Evolutionary conservation across 148 eudicot species (phyloP).

Genomic region (Mesembryanthemum crystallinum): DNA sequence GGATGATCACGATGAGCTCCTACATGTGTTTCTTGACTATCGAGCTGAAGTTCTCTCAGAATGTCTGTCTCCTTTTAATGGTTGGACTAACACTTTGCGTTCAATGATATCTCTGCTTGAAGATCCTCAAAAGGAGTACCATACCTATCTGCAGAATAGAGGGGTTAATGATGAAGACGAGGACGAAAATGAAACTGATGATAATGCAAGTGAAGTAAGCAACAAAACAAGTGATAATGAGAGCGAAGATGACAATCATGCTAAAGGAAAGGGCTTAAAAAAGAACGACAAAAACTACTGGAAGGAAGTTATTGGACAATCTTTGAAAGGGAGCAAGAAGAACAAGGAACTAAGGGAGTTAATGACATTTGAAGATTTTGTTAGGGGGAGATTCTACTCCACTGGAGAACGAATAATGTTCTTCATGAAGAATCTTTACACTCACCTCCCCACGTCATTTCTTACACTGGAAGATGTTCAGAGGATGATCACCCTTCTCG

Average conservation of each 20-base stretch:
- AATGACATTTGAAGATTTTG: conserved; percentile 31
- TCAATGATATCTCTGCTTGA: conserved; percentile 48
- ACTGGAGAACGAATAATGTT: conserved; percentile 18
- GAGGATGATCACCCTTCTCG: conserved; percentile 31
- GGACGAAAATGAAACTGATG: neutral
- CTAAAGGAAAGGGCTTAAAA: conserved; percentile 15
- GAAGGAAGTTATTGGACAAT: conserved; percentile 20
- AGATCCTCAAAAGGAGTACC: conserved; percentile 38
- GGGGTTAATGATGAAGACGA: neutral
- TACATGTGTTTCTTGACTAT: conserved; percentile 44
- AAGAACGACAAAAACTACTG: conserved; percentile 16
- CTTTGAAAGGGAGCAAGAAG: conserved; percentile 13
- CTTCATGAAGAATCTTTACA: conserved; percentile 33
- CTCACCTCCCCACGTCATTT: conserved; percentile 43
- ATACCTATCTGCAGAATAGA: conserved; percentile 28
- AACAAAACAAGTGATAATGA: neutral
- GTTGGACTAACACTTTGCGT: conserved; percentile 44
- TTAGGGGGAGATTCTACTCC: conserved; percentile 20
- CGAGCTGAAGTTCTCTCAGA: conserved; percentile 31
- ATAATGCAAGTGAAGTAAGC: neutral
- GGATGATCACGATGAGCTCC: conserved; percentile 41
- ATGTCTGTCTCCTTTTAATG: conserved; percentile 40
- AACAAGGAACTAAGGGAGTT: neutral
- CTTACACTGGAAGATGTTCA: conserved; percentile 29
- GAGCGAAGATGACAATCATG: neutral